phyloP scores from a whole-genome alignment of 148 eudicot species.

The Cornus florida region DNA sequence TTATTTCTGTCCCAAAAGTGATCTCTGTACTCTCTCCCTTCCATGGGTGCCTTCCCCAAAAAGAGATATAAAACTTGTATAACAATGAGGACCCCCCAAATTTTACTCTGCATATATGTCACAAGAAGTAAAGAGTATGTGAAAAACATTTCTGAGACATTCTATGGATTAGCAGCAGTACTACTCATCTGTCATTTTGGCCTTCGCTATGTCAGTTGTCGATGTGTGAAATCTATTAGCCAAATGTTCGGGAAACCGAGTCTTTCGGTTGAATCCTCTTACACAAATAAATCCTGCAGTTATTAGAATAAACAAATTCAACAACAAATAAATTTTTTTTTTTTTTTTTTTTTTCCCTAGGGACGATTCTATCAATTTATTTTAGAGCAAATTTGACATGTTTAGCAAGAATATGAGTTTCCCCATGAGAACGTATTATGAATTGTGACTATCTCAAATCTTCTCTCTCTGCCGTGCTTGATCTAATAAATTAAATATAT shows the following conservation, averaged over 20 bases:
- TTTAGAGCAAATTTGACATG: no score
- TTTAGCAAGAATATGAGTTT: no score
- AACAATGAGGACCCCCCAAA: neutral
- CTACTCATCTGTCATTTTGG: neutral
- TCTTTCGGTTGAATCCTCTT: slow-evolving; percentile 41
- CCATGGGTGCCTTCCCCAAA: neutral
- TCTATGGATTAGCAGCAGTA: neutral
- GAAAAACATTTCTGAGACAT: neutral
- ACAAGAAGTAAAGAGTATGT: no score
- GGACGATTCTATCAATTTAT: no score
- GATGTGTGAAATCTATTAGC: slow-evolving; percentile 23
- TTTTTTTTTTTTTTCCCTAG: no score
- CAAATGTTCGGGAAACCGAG: slow-evolving; percentile 30
- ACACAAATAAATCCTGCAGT: slow-evolving; percentile 48
- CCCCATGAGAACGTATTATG: no score
- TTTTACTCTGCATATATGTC: neutral
- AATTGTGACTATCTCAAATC: neutral
- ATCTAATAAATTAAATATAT: no score
- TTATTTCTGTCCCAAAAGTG: no score
- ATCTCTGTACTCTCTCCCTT: neutral
- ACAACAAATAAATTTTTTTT: no score
- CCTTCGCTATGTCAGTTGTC: neutral
- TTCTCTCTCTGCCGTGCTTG: neutral
- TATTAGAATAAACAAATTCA: neutral
- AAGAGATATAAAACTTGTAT: neutral